Evolutionary conservation across 1,284 basidiomycete species (phyloP).

Genomic region (Naganishia sp.): DNA sequence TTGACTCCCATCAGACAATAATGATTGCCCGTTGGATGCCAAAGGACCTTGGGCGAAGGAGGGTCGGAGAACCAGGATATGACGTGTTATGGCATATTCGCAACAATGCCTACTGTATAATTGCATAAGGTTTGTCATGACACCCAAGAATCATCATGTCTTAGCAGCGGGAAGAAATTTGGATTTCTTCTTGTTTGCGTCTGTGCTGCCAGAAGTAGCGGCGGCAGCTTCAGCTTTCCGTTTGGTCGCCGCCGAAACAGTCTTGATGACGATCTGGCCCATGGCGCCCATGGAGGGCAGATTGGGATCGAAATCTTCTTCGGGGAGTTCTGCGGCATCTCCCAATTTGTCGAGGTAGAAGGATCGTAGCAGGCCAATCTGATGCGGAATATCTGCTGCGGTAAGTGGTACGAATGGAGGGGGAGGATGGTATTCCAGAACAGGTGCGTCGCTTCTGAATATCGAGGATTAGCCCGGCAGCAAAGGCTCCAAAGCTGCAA

Average conservation of each 20-base stretch:
- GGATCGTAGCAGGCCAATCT: slow-evolving; percentile 78
- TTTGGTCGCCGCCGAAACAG: slow-evolving; percentile 27
- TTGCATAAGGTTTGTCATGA: too few species aligned
- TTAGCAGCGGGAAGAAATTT: slow-evolving; percentile 33
- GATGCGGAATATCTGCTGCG: slow-evolving; percentile 65
- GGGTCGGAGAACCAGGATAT: too few species aligned
- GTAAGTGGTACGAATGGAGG: slow-evolving; percentile 73
- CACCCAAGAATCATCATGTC: background rate
- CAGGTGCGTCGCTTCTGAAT: slow-evolving; percentile 59
- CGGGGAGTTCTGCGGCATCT: slow-evolving; percentile 39
- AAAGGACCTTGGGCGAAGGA: too few species aligned
- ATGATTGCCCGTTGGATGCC: too few species aligned
- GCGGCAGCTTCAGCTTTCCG: slow-evolving; percentile 25
- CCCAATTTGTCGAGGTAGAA: slow-evolving; percentile 69
- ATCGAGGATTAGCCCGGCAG: background rate
- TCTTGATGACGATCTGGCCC: slow-evolving; percentile 45
- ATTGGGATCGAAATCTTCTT: slow-evolving; percentile 45
- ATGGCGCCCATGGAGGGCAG: slow-evolving; percentile 47
- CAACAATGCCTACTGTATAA: too few species aligned
- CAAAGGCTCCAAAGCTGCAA: background rate
- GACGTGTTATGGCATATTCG: too few species aligned
- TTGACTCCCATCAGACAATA: too few species aligned
- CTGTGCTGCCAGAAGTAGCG: slow-evolving; percentile 29
- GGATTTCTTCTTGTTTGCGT: slow-evolving; percentile 37
- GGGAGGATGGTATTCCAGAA: slow-evolving; percentile 78